Evolutionary conservation across 2,329 filamentous ascomycete species (phyloP).

Genomic region (Microdochium bolleyi): DNA sequence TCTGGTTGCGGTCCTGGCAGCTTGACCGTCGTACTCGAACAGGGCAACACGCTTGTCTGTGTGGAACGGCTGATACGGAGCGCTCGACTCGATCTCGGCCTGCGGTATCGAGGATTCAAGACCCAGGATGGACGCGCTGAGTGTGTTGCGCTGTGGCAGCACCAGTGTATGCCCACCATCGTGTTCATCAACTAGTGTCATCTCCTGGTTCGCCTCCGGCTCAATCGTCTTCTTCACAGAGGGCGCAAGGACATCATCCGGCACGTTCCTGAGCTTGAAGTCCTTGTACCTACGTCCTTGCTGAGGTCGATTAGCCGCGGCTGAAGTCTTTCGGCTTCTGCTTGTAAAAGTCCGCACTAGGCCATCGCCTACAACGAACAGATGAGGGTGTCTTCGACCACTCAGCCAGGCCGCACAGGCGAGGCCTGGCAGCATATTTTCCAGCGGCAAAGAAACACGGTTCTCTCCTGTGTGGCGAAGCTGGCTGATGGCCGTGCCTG

Average conservation of each 20-base stretch:
- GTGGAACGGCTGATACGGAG: slow-evolving; percentile 93
- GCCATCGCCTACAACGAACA: slow-evolving; percentile 60
- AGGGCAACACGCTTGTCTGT: slow-evolving; percentile 80
- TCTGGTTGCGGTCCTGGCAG: slow-evolving; percentile 11
- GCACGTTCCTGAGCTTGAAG: slow-evolving; percentile 55
- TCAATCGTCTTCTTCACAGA: slow-evolving; percentile 48
- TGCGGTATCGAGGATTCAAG: slow-evolving; percentile 60
- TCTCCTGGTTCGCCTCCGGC: slow-evolving; percentile 46
- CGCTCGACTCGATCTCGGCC: slow-evolving; percentile 91
- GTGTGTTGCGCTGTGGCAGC: slow-evolving; percentile 27
- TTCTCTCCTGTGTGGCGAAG: slow-evolving; percentile 71
- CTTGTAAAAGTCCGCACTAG: slow-evolving; percentile 58
- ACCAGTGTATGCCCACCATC: slow-evolving; percentile 48
- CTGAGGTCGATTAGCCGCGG: slow-evolving; percentile 42
- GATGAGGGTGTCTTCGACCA: slow-evolving; percentile 50
- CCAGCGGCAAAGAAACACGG: slow-evolving; percentile 59
- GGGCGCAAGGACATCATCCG: slow-evolving; percentile 50
- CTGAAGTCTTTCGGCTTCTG: slow-evolving; percentile 45
- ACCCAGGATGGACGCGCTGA: slow-evolving; percentile 28
- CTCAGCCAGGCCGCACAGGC: slow-evolving; percentile 60
- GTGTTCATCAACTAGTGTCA: slow-evolving; percentile 36
- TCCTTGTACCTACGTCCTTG: slow-evolving; percentile 56
- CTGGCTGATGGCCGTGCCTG: slow-evolving; percentile 60
- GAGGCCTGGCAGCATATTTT: slow-evolving; percentile 41
- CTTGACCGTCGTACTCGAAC: slow-evolving; percentile 46